Percentiles rank a stretch among this genome's conserved stretches.
Conservation (phyloP, 345 rosid species). For the Acer saccharum region DNA sequence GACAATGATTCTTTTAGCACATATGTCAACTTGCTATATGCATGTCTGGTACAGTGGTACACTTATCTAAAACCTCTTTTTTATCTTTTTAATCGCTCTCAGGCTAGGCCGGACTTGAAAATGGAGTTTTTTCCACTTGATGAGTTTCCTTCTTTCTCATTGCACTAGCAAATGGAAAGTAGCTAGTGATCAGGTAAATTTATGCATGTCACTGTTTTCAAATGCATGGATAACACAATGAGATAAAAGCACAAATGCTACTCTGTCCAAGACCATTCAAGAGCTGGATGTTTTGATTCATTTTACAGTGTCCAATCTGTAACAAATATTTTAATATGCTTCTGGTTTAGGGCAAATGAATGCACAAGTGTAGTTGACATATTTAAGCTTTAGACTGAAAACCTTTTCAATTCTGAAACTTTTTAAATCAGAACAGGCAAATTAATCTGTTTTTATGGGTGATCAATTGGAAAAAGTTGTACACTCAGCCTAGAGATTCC, state of each 20-base stretch:
- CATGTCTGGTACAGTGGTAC: neutral
- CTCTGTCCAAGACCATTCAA: neutral
- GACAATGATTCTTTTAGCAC: neutral
- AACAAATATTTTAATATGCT: too few relatives aligned
- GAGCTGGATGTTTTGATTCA: neutral
- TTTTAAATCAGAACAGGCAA: neutral
- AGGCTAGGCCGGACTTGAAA: constrained; percentile 77
- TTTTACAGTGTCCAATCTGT: too few relatives aligned
- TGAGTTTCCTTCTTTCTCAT: constrained; percentile 77
- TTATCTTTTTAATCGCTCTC: constrained; percentile 20
- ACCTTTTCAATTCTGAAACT: neutral
- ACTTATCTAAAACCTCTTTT: neutral
- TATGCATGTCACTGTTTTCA: neutral
- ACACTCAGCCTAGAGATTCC: neutral
- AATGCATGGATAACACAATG: neutral
- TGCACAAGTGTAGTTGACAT: too few relatives aligned
- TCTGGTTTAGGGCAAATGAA: too few relatives aligned
- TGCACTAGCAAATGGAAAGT: constrained; percentile 73
- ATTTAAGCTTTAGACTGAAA: neutral
- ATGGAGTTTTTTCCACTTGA: constrained; percentile 78
- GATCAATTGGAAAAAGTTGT: neutral
- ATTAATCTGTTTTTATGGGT: constrained; percentile 2
- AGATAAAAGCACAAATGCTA: neutral
- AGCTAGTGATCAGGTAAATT: constrained; percentile 60
- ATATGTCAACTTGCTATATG: constrained; percentile 3